Evolutionary conservation across 1,284 basidiomycete species (phyloP).

Genomic region (Cutaneotrichosporon sp.): DNA sequence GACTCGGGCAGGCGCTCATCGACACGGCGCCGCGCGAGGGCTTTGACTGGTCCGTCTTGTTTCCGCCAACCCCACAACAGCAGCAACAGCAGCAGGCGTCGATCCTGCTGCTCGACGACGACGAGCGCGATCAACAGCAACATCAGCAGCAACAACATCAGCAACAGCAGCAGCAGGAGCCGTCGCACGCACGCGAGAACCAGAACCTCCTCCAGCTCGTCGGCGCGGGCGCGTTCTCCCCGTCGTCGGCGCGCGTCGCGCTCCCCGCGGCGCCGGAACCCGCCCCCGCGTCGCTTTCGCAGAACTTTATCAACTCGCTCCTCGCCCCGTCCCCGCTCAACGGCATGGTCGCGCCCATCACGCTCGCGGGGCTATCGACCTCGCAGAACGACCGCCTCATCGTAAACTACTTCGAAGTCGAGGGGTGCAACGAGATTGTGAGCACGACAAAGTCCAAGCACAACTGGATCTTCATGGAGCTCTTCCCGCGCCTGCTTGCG

Average conservation of each 20-base stretch:
- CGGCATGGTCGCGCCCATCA: constrained; percentile 13
- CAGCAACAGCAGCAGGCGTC: neutral
- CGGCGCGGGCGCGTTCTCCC: constrained; percentile 5
- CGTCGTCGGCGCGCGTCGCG: neutral
- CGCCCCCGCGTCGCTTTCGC: neutral
- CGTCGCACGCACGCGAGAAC: neutral
- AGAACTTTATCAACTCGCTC: constrained; percentile 15
- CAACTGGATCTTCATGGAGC: constrained; percentile 29
- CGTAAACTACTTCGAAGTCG: constrained; percentile 26
- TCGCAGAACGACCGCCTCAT: constrained; percentile 14
- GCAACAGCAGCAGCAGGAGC: neutral
- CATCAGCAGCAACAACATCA: neutral
- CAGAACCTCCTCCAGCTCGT: neutral
- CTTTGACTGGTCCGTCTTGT: constrained; percentile 1
- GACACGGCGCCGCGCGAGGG: constrained; percentile 5
- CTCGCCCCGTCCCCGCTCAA: constrained; percentile 9
- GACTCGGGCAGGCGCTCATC: constrained; percentile 2
- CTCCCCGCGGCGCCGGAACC: constrained; percentile 1
- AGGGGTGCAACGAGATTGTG: constrained; percentile 29
- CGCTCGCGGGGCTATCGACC: constrained; percentile 14
- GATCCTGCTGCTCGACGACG: neutral
- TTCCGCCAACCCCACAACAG: neutral
- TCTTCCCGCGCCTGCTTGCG: constrained; percentile 25
- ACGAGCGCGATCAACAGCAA: neutral
- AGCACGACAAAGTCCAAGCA: constrained; percentile 18